A percentile compares a stretch with the other conserved stretches of the same genome.
Conservation (phyloP, 495 filamentous ascomycete species). For the Talaromyces nanjingensis region DNA sequence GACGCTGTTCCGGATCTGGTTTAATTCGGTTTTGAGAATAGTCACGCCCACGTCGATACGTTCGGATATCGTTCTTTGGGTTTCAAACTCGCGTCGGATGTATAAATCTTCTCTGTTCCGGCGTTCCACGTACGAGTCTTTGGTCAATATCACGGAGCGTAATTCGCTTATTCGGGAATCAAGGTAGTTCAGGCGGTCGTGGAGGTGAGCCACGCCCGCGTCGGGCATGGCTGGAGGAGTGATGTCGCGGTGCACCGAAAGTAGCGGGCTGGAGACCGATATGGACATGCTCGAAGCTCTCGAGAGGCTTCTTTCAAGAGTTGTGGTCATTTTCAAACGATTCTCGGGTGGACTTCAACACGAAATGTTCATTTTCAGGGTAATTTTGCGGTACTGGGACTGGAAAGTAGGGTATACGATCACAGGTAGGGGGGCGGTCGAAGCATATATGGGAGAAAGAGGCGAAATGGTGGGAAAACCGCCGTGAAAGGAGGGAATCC, state of each 20-base stretch:
- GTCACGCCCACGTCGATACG: constrained; percentile 36
- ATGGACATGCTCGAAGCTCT: constrained; percentile 33
- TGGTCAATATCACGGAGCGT: constrained; percentile 29
- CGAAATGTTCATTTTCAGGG: background rate
- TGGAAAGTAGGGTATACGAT: background rate
- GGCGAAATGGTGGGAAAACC: background rate
- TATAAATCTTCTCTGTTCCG: constrained; percentile 38
- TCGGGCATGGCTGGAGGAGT: constrained; percentile 28
- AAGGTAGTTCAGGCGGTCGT: constrained; percentile 33
- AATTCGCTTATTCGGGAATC: constrained; percentile 34
- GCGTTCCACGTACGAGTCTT: constrained; percentile 33
- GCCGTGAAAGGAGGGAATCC: background rate
- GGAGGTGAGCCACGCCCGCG: constrained; percentile 25
- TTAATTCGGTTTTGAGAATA: constrained; percentile 29
- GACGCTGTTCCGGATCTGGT: constrained; percentile 31
- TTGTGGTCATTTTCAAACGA: constrained; percentile 26
- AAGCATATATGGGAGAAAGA: background rate
- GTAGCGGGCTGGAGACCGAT: constrained; percentile 31
- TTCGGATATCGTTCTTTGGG: constrained; percentile 27
- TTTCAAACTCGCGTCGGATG: constrained; percentile 35
- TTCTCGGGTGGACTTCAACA: background rate
- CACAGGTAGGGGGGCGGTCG: background rate
- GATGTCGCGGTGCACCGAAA: constrained; percentile 27
- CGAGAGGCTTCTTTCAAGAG: constrained; percentile 35
- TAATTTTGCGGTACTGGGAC: background rate